Base-by-base conservation (phyloP, 148 eudicot genomes). In the Rhododendron henanense region DNA sequence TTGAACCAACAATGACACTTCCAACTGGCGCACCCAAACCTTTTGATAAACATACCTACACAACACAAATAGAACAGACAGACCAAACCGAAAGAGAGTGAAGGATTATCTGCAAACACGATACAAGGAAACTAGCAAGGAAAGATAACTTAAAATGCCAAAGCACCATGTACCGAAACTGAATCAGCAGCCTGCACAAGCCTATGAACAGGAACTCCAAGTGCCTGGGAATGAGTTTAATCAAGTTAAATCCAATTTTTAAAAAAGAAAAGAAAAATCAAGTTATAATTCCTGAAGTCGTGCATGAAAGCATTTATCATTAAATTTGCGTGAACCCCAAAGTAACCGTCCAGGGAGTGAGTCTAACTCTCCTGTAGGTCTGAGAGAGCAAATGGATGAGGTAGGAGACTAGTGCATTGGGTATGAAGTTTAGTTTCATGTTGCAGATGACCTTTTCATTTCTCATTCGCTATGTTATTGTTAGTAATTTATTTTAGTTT, bases 21-120 rank as follows among this genome's bases (percentile, higher is more conserved):
- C 99, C 98, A 55, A 92, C 96, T 28, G 99, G 99, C 77, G 98
- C 99, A 82, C 99, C 98, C 79, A 97, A 90, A 37, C 98, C 99
- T 91, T 97, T 97, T 31, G 99, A 97, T 48, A 97, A 89, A 88
- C 99, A 97, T 59, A 96, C 92, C 99, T 97, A 14, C 83, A 83
- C 83, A 77, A 41, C 59, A 81, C 39, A 81, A 57, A 69, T 5
- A 71, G 19, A 71, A 31, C 71, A 65, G 10, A 48, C 5, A 35
- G 8, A 79, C 2, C 3, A 21, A 41, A 86, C 31, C 44, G 10
- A 71, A 85, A 47, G 39, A 28, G 33, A 33, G 81, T n/a, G 39
- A 81, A 1, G 19, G 1, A 28, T 11, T 33, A 18, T 28, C 33
- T 65, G 14, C 37, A 74, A 81, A 10, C 25, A 61, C 4, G 1